phyloP scores from a whole-genome alignment of 83 land plant species.

The Picea abies region DNA sequence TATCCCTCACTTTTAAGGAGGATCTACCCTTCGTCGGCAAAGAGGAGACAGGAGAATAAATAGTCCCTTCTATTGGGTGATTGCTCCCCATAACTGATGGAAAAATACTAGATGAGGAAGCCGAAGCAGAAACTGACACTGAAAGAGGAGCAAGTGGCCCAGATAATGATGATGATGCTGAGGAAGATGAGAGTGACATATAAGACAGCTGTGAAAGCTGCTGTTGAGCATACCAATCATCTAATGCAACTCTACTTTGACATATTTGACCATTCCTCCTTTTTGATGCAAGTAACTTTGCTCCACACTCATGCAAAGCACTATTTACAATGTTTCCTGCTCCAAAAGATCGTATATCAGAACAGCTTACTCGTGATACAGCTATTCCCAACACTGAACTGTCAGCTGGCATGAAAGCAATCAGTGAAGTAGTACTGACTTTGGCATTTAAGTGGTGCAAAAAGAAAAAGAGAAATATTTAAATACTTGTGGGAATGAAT shows the following conservation, averaged over 20 bases:
- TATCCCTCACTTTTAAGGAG: conserved; percentile 34
- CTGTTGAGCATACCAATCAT: conserved; percentile 8
- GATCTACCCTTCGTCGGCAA: not conserved
- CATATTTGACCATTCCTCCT: conserved; percentile 10
- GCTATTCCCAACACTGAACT: too few relatives aligned
- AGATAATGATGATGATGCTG: conserved; percentile 7
- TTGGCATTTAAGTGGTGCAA: too few relatives aligned
- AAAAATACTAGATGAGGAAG: not conserved
- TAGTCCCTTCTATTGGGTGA: conserved; percentile 1
- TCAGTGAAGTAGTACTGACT: too few relatives aligned
- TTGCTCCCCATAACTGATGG: not conserved
- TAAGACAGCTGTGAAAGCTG: not conserved
- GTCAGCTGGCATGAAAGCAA: too few relatives aligned
- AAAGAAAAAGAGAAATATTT: too few relatives aligned
- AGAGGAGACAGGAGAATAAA: not conserved
- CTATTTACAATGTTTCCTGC: not conserved
- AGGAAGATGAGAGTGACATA: not conserved
- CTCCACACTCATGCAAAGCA: not conserved
- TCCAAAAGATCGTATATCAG: not conserved
- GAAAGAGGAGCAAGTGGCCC: not conserved
- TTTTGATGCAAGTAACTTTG: not conserved
- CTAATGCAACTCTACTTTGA: not conserved
- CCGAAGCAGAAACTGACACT: not conserved
- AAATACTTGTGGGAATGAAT: too few relatives aligned
- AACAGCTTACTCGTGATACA: too few relatives aligned